Conservation (phyloP, 768 basidiomycete genomes). For the Cyathus striatus region DNA sequence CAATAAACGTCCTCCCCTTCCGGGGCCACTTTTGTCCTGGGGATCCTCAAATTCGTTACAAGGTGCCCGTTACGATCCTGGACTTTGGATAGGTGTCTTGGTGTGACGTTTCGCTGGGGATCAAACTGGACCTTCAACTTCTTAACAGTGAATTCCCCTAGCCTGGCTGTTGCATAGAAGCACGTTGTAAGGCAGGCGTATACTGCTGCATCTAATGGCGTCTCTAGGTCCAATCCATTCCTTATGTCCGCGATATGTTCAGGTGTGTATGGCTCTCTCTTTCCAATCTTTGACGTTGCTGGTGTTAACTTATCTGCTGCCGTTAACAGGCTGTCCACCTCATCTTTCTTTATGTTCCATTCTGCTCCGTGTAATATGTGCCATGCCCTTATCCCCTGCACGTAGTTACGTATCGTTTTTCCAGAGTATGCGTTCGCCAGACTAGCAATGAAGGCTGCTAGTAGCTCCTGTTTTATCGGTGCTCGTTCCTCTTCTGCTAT, state of each 20-base stretch:
- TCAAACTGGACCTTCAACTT: too few species aligned
- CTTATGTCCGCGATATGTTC: constrained; percentile 14
- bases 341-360: constrained; percentile 19
- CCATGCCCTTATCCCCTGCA: constrained; percentile 37
- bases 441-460: constrained; percentile 23
- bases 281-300: constrained; percentile 16
- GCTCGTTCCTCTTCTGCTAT: constrained; percentile 25
- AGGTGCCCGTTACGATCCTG: constrained; percentile 18
- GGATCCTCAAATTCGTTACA: constrained; percentile 20
- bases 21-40: too few species aligned
- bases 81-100: too few species aligned
- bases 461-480: constrained; percentile 16
- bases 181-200: constrained; percentile 31
- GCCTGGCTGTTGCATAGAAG: constrained; percentile 26
- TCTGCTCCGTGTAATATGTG: constrained; percentile 33
- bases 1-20: constrained; percentile 24
- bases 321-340: constrained; percentile 20
- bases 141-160: constrained; percentile 39
- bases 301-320: constrained; percentile 25
- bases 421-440: constrained; percentile 26
- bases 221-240: constrained; percentile 13
- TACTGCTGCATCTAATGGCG: constrained; percentile 26
- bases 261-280: constrained; percentile 22
- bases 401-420: constrained; percentile 28
- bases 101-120: too few species aligned